A percentile compares a stretch with the other conserved stretches of the same genome.
Conservation (phyloP, 1,284 basidiomycete species). For the Marasmius oreades region DNA sequence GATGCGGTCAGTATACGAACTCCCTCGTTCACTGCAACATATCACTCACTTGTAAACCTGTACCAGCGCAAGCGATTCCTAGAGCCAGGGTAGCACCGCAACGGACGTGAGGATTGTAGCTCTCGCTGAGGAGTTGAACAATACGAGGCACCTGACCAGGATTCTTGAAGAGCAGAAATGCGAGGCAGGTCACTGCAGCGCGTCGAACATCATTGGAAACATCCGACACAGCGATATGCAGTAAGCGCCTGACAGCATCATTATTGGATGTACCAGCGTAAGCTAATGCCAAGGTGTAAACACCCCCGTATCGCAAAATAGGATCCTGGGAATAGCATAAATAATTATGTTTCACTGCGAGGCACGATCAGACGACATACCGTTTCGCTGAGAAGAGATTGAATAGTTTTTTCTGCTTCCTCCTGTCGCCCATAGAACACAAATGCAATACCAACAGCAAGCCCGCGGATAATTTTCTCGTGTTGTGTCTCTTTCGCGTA, state of each 20-base stretch:
- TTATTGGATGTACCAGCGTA: conserved; percentile 96
- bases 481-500: conserved; percentile 96
- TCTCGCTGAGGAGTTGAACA: conserved; percentile 93
- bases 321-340: conserved; percentile 65
- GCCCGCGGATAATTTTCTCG: conserved; percentile 95
- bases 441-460: conserved; percentile 89
- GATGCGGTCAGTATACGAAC: conserved; percentile 3
- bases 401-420: conserved; percentile 78
- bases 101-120: conserved; percentile 97
- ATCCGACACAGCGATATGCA: conserved; percentile 95
- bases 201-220: conserved; percentile 94
- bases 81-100: conserved; percentile 94
- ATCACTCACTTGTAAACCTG: conserved; percentile 73
- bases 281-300: conserved; percentile 91
- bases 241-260: conserved; percentile 81
- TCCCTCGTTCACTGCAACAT: background rate
- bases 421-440: conserved; percentile 90
- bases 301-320: conserved; percentile 92
- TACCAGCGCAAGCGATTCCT: conserved; percentile 96
- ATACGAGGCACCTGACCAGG: conserved; percentile 91
- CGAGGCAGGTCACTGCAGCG: conserved; percentile 91
- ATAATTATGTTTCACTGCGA: background rate
- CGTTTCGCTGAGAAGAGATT: conserved; percentile 79
- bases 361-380: conserved; percentile 36
- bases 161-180: conserved; percentile 95